Conservation (phyloP, 139 green algal species). For the Volvox africanus region DNA sequence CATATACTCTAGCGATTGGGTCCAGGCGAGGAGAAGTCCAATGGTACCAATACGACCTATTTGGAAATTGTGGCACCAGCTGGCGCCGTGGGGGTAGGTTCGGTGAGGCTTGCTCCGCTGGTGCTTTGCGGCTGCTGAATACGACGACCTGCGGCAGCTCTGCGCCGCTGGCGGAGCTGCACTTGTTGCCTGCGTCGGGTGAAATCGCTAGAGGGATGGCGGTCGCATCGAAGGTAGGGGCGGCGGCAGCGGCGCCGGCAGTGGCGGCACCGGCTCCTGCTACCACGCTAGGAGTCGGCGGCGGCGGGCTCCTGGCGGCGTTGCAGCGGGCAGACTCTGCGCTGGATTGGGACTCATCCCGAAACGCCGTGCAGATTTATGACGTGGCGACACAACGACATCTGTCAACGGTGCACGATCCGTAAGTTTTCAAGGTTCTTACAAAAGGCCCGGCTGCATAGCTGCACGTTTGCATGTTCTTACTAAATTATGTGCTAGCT, state of each 20-base stretch:
- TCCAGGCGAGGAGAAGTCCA: not conserved
- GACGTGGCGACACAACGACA: not conserved
- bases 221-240: not conserved
- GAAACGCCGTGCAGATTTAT: slow-evolving; percentile 25
- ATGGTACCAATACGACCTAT: not conserved
- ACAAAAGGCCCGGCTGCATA: too few species aligned
- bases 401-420: not conserved
- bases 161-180: slow-evolving; percentile 4
- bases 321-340: not conserved
- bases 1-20: not conserved
- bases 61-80: too few species aligned
- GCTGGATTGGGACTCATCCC: not conserved
- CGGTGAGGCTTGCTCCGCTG: not conserved
- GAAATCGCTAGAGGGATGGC: not conserved
- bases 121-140: not conserved
- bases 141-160: not conserved
- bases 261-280: too few species aligned
- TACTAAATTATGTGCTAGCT: too few species aligned
- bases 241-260: too few species aligned
- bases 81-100: not conserved
- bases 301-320: not conserved
- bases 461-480: too few species aligned
- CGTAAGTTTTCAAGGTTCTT: not conserved
- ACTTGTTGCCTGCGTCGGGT: not conserved
- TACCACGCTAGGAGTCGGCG: too few species aligned